These are phyloP conservation scores for Metschnikowia koreensis DNA, from an alignment of 805 yeast species.

Conservation along the genomic window DNA sequence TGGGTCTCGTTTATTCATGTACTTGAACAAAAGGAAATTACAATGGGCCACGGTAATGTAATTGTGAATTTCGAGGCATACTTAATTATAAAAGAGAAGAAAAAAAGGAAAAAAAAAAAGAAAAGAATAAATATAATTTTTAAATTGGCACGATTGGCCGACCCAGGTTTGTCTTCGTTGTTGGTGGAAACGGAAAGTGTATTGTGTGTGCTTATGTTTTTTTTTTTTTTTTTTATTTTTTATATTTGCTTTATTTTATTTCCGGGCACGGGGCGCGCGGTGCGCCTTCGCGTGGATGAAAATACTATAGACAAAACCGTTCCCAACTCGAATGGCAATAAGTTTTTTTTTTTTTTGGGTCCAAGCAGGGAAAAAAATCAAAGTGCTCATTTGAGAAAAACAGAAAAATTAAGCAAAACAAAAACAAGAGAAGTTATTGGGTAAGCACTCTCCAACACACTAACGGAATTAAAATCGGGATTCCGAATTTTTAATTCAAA, in stretches of 20 bases:
- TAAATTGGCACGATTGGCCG: too few relatives aligned
- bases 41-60: too few relatives aligned
- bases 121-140: too few relatives aligned
- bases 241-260: background rate
- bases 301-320: background rate
- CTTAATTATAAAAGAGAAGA: too few relatives aligned
- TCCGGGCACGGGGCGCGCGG: background rate
- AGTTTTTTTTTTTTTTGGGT: background rate
- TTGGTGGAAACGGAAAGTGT: too few relatives aligned
- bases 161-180: too few relatives aligned
- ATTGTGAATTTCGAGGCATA: too few relatives aligned
- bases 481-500: too few relatives aligned
- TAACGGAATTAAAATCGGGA: background rate
- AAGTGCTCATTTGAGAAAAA: background rate
- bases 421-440: background rate
- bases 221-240: background rate
- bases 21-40: too few relatives aligned
- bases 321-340: background rate
- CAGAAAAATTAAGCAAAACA: background rate
- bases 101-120: too few relatives aligned
- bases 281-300: conserved; percentile 3
- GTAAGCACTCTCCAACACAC: background rate
- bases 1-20: too few relatives aligned
- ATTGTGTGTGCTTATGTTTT: too few relatives aligned
- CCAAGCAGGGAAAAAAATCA: background rate